Conservation (phyloP, 1,139 yeast species). For the Lodderomyces oxycetoniae region DNA sequence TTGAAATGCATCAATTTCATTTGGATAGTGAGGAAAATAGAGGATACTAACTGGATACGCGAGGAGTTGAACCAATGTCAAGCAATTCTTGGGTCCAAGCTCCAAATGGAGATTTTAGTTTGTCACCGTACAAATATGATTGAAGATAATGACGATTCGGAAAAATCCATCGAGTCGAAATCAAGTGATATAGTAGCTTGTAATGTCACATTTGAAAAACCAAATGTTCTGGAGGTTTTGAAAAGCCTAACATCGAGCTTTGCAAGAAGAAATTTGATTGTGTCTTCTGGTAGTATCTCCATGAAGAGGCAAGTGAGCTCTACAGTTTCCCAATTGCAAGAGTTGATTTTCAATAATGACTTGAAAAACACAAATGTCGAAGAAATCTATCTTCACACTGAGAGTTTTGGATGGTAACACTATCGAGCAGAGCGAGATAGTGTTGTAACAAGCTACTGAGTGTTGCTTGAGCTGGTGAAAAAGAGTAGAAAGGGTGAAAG, state of each 20-base stretch:
- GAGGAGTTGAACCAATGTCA: slow-evolving; percentile 34
- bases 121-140: slow-evolving; percentile 8
- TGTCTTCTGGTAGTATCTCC: slow-evolving; percentile 49
- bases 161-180: slow-evolving; percentile 4
- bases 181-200: neutral
- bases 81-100: slow-evolving; percentile 20
- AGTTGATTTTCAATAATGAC: slow-evolving; percentile 29
- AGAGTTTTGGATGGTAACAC: slow-evolving; percentile 57
- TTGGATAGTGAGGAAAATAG: slow-evolving; percentile 43
- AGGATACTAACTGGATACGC: slow-evolving; percentile 43
- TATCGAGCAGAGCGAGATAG: no score
- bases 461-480: no score
- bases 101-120: slow-evolving; percentile 28
- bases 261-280: slow-evolving; percentile 39
- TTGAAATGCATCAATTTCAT: slow-evolving; percentile 34
- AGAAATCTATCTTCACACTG: slow-evolving; percentile 57
- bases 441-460: no score
- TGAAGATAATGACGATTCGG: slow-evolving; percentile 14
- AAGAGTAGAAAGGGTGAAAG: no score
- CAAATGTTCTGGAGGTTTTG: slow-evolving; percentile 25
- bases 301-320: slow-evolving; percentile 43
- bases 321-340: slow-evolving; percentile 38
- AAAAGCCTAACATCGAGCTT: slow-evolving; percentile 19
- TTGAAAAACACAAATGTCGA: slow-evolving; percentile 25
- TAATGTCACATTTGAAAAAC: slow-evolving; percentile 24